Conservation (phyloP, 2,329 filamentous ascomycete genomes). For the Coniochaeta sp. region DNA sequence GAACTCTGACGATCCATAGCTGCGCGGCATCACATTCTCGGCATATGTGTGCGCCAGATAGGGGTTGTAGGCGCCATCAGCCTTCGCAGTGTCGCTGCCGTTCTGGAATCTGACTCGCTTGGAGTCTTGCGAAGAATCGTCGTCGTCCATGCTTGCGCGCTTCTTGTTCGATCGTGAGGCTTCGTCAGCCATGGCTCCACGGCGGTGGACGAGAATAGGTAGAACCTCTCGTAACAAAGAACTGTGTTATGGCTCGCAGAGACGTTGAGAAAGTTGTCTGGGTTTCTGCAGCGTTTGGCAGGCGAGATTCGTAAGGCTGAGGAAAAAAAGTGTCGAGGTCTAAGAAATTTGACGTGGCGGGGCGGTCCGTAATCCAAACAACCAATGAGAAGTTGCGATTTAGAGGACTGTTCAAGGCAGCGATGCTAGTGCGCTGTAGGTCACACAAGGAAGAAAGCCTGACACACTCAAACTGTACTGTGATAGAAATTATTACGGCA, state of each 20-base stretch:
- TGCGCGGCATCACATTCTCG: slow-evolving; percentile 32
- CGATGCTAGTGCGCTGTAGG: neutral
- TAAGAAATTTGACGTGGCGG: neutral
- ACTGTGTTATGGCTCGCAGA: neutral
- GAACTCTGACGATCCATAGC: slow-evolving; percentile 24
- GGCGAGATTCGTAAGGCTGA: neutral
- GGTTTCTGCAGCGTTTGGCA: neutral
- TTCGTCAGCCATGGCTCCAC: slow-evolving; percentile 29
- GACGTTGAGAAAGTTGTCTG: neutral
- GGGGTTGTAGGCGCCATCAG: slow-evolving; percentile 53
- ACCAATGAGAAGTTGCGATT: neutral
- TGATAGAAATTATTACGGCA: neutral
- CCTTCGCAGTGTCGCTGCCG: slow-evolving; percentile 23
- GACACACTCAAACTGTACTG: neutral
- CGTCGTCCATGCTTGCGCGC: slow-evolving; percentile 34
- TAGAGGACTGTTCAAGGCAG: neutral
- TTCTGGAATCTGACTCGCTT: slow-evolving; percentile 21
- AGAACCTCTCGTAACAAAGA: neutral
- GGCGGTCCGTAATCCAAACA: neutral
- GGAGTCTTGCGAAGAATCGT: slow-evolving; percentile 22
- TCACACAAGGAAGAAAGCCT: neutral
- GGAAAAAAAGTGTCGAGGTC: neutral
- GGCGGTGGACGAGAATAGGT: neutral
- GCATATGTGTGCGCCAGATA: slow-evolving; percentile 89
- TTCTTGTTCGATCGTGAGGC: slow-evolving; percentile 24